phyloP scores from a whole-genome alignment of 1,139 yeast species.

The Hemisphaericaspora xylanilytica region DNA sequence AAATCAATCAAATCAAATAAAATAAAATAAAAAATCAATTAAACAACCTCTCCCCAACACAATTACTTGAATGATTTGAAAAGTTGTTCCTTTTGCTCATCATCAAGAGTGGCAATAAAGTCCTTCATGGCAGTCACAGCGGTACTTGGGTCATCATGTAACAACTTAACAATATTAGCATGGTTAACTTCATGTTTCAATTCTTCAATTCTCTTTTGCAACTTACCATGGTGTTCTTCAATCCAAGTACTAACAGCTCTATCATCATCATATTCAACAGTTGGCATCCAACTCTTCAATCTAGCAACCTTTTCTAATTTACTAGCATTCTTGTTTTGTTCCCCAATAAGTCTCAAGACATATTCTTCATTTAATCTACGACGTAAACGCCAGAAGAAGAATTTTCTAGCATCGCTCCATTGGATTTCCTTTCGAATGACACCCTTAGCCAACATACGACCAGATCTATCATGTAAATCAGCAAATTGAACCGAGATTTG shows the following conservation, averaged over 20 bases:
- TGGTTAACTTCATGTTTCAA: constrained; percentile 65
- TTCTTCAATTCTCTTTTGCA: constrained; percentile 61
- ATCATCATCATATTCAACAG: constrained; percentile 71
- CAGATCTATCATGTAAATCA: constrained; percentile 95
- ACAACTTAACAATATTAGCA: constrained; percentile 56
- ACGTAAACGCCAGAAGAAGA: constrained; percentile 98
- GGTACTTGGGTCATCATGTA: constrained; percentile 54
- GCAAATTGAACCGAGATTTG: constrained; percentile 96
- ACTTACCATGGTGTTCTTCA: constrained; percentile 68
- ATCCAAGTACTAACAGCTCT: constrained; percentile 81
- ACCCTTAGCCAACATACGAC: constrained; percentile 96
- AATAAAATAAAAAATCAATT: constrained; percentile 2
- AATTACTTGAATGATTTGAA: constrained; percentile 29
- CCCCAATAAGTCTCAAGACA: constrained; percentile 70
- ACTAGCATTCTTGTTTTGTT: constrained; percentile 57
- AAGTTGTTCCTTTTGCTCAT: constrained; percentile 57
- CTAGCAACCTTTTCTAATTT: constrained; percentile 84
- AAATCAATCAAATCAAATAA: constrained; percentile 7
- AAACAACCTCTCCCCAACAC: not conserved
- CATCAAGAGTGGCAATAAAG: constrained; percentile 56
- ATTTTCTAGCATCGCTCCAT: constrained; percentile 88
- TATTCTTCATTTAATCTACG: constrained; percentile 94
- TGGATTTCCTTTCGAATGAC: constrained; percentile 80
- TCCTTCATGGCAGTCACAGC: constrained; percentile 61
- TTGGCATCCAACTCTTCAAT: constrained; percentile 83